phyloP scores from a whole-genome alignment of 805 yeast species.

The Nematodospora valgi region DNA sequence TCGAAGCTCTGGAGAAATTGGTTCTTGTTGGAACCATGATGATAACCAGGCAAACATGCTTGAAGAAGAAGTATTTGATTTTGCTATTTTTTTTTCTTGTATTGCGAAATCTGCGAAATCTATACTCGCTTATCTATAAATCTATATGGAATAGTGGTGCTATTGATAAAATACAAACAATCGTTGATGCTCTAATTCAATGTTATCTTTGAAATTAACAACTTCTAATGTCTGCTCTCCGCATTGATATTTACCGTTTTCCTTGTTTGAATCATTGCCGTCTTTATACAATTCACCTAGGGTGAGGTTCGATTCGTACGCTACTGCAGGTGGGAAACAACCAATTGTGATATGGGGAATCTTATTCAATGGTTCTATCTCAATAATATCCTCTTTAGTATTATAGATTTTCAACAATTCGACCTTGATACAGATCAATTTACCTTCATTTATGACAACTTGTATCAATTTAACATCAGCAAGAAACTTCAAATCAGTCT shows the following conservation, averaged over 20 bases:
- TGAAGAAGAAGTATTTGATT: neutral
- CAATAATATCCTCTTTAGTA: neutral
- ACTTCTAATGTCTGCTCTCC: conserved; percentile 10
- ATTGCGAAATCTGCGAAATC: neutral
- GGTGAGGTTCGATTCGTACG: conserved; percentile 49
- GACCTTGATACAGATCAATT: conserved; percentile 54
- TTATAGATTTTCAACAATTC: conserved; percentile 7
- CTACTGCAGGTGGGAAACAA: conserved; percentile 42
- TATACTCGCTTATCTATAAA: conserved; percentile 2
- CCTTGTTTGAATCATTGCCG: conserved; percentile 1
- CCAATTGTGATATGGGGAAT: conserved; percentile 73
- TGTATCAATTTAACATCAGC: conserved; percentile 41
- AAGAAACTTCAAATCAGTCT: conserved; percentile 13
- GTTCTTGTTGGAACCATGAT: conserved; percentile 15
- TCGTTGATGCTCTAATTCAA: conserved; percentile 11
- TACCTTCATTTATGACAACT: conserved; percentile 46
- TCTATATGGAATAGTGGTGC: too few relatives aligned
- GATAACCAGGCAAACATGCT: conserved; percentile 15
- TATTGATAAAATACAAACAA: conserved; percentile 12
- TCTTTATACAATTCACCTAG: conserved; percentile 7
- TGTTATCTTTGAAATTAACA: conserved; percentile 7
- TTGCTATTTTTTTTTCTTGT: too few relatives aligned
- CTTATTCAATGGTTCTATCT: conserved; percentile 12
- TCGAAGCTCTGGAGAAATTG: conserved; percentile 5
- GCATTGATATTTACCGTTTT: conserved; percentile 8